phyloP scores from a whole-genome alignment of 1,284 basidiomycete genomes.

The Tilletiopsis washingtonensis region DNA sequence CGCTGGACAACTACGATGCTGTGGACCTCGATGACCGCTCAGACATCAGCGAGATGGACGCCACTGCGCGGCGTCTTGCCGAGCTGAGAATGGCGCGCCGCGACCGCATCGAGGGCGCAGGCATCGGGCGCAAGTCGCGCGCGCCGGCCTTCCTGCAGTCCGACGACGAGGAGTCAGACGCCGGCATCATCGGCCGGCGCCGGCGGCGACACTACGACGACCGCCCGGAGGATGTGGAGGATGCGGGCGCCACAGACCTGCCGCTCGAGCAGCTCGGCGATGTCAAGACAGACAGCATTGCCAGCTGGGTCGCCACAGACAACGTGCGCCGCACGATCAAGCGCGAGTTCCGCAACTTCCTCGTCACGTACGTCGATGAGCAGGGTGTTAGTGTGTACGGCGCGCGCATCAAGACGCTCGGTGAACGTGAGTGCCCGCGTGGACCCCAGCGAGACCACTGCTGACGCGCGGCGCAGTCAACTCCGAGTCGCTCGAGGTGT shows the following conservation, averaged over 20 bases:
- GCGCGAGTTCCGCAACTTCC: slow-evolving; percentile 86
- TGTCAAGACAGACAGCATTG: slow-evolving; percentile 92
- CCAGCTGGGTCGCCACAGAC: slow-evolving; percentile 91
- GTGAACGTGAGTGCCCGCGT: slow-evolving; percentile 74
- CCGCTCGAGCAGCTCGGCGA: slow-evolving; percentile 92
- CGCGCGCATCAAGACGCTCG: slow-evolving; percentile 80
- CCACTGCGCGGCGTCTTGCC: slow-evolving; percentile 68
- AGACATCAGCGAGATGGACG: slow-evolving; percentile 65
- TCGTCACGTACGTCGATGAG: slow-evolving; percentile 91
- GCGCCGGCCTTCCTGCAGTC: slow-evolving; percentile 77
- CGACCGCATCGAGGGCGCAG: slow-evolving; percentile 64
- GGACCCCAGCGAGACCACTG: background rate
- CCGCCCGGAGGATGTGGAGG: slow-evolving; percentile 57
- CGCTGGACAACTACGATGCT: slow-evolving; percentile 78
- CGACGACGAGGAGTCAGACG: slow-evolving; percentile 53
- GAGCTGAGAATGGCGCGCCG: slow-evolving; percentile 81
- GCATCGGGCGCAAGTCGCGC: slow-evolving; percentile 57
- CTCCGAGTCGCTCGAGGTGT: slow-evolving; percentile 92
- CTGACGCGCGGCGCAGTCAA: slow-evolving; percentile 59
- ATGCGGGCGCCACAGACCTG: slow-evolving; percentile 62
- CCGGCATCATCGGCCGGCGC: slow-evolving; percentile 43
- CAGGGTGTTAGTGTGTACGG: slow-evolving; percentile 88
- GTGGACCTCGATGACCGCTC: slow-evolving; percentile 74
- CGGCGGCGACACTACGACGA: slow-evolving; percentile 51
- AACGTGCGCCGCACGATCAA: slow-evolving; percentile 81